These are phyloP conservation scores for Curvularia spicifera DNA, from an alignment of 2,329 filamentous ascomycete species.

Conservation along the genomic window DNA sequence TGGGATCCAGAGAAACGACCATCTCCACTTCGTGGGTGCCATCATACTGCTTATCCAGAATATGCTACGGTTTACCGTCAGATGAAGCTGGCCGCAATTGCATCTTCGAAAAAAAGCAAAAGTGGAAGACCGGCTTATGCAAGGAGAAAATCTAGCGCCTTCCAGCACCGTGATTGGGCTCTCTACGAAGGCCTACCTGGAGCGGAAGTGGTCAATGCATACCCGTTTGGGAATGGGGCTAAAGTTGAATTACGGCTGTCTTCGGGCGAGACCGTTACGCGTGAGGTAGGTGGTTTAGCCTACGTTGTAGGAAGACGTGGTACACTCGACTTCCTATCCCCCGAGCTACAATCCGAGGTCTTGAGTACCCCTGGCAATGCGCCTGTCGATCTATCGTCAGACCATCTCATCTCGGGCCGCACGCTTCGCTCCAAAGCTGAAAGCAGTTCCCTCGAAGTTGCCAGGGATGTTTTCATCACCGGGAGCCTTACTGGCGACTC, in stretches of 20 bases:
- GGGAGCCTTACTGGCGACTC: slow-evolving; percentile 67
- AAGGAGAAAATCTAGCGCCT: slow-evolving; percentile 50
- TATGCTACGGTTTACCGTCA: slow-evolving; percentile 66
- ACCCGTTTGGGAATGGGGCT: slow-evolving; percentile 18
- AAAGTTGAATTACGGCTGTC: slow-evolving; percentile 53
- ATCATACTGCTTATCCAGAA: slow-evolving; percentile 67
- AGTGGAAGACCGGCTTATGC: slow-evolving; percentile 31
- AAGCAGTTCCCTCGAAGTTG: slow-evolving; percentile 58
- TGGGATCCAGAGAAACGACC: slow-evolving; percentile 64
- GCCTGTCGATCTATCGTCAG: background rate
- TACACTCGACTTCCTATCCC: slow-evolving; percentile 59
- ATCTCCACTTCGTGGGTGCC: slow-evolving; percentile 64
- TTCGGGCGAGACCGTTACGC: slow-evolving; percentile 54
- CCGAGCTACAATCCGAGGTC: slow-evolving; percentile 56
- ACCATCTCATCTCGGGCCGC: slow-evolving; percentile 56
- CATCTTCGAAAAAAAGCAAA: slow-evolving; percentile 27
- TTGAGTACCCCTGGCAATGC: slow-evolving; percentile 34
- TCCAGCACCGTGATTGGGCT: slow-evolving; percentile 58
- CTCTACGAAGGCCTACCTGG: slow-evolving; percentile 64
- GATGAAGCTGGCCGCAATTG: slow-evolving; percentile 61
- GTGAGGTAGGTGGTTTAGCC: slow-evolving; percentile 57
- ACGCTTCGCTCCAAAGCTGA: slow-evolving; percentile 62
- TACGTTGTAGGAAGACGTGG: slow-evolving; percentile 65
- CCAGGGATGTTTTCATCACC: slow-evolving; percentile 61
- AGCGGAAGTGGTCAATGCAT: slow-evolving; percentile 55